Base-by-base conservation (phyloP, 2,329 filamentous ascomycete species). In the Lachnum nothofagi region DNA sequence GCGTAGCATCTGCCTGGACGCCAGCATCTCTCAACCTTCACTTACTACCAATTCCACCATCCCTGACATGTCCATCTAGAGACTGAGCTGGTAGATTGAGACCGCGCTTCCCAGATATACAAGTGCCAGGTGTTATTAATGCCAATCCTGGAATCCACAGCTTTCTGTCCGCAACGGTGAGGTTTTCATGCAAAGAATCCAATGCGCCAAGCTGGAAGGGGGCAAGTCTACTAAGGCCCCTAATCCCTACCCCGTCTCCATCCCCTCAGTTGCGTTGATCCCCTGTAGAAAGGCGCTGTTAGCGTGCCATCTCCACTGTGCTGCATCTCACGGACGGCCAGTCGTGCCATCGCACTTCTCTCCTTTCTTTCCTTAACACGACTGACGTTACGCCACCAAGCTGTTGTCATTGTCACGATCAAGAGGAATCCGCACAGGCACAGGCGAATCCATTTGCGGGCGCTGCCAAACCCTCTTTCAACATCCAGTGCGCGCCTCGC, bases 141-240 rank as follows among this genome's bases (percentile, higher is more conserved):
- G n/a, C 31, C 12, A 27, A n/a, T 37, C 16, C 7, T n/a, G n/a
- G n/a, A n/a, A n/a, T n/a, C n/a, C n/a, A n/a, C n/a, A n/a, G n/a
- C n/a, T n/a, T n/a, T n/a, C n/a, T n/a, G n/a, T n/a, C n/a, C n/a
- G n/a, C n/a, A n/a, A n/a, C n/a, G n/a, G n/a, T n/a, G 25, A 27
- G 25, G 25, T 27, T 27, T 45, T 41, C 45, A 47, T 47, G 45
- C 45, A 42, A 20, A 47, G 37, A 41, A 47, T 47, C 20, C 38
- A 35, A 33, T 19, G 44, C 29, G 45, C 34, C 34, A 37, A 10
- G 45, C 45, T 47, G 3, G 29, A 47, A 47, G 38, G 16, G 38
- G 45, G 29, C 34, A 37, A 37, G 34, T 19, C 19, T 33, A 16
- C 17, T n/a, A 12, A 19, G n/a, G 34, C 34, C 9, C 40, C 19